Evolutionary conservation across 2,329 filamentous ascomycete genomes (phyloP), one percentile per base, ranked within the genome.

Genomic region (Hypoxylon sp.): DNA sequence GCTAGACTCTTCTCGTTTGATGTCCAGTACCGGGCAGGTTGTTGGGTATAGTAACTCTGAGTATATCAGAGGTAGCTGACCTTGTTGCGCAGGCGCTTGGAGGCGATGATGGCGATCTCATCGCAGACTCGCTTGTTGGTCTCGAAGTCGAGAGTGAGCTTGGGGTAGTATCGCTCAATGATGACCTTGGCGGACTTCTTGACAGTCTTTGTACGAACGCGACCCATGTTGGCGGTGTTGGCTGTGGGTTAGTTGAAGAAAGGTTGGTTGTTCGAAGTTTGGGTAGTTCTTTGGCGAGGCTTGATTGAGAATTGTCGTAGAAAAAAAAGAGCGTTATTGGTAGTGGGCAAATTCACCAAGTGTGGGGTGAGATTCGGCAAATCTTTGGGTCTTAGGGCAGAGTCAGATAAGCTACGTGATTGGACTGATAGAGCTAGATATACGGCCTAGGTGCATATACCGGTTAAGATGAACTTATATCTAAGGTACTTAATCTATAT

Each of bases 91-190:
- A 99, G 90, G 78, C 96, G 89, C 91, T 99, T 99, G 74, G 90
- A 96, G 73, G 95, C 92, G 78, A 99, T 99, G 81, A 99, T 96
- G 77, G 95, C 95, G 74, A 99, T 95, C 84, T 99, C 95, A 92
- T 98, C 95, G 85, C 95, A 98, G 76, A 98, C 96, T 75, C 92
- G 87, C 91, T 97, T 97, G 90, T 97, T 97, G 88, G 91, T 97
- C 89, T 99, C 95, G 85, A 99, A 99, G 86, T 99, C 95, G 77
- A 98, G 91, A 68, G 93, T 97, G 79, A 99, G 87, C 83, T 92
- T 92, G 78, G 95, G 95, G 84, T 96, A 96, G 86, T 95, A 96
- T 71, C 90, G 88, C 90, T 97, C 93, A 83, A 99, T 98, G 85
- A 98, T 94, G 87, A 97, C 92, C 91, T 99, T 99, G 84, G 95